A percentile compares a stretch with the other conserved stretches of the same genome.
These are phyloP conservation scores for Zoysia matrella DNA, from an alignment of 202 grass and related monocot species.

Conservation along the genomic window DNA sequence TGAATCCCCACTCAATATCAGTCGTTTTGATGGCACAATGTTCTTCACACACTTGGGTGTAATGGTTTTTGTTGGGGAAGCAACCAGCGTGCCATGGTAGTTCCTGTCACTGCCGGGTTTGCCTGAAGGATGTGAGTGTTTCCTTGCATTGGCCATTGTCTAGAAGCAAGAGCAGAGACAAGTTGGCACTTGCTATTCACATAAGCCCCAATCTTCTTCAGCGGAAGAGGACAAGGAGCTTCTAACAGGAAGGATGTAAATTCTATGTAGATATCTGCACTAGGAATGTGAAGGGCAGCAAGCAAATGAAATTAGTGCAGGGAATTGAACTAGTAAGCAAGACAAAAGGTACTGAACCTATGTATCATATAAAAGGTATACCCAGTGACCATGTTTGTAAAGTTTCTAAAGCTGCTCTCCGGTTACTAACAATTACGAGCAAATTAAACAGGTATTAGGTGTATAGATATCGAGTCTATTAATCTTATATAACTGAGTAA, in stretches of 20 bases:
- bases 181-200: too few species aligned
- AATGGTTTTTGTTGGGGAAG: neutral
- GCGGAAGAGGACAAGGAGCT: neutral
- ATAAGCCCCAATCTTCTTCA: neutral
- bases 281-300: neutral
- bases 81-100: too few species aligned
- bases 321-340: neutral
- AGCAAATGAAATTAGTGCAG: neutral
- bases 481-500: neutral
- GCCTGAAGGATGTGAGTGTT: too few species aligned
- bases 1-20: conserved; percentile 26
- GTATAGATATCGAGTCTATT: conserved; percentile 2
- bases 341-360: neutral
- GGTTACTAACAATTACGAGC: neutral
- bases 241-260: neutral
- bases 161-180: too few species aligned
- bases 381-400: neutral
- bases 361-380: neutral
- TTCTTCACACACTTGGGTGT: too few species aligned
- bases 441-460: neutral
- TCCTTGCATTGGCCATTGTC: too few species aligned
- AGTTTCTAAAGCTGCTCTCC: neutral
- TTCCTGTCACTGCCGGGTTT: too few species aligned
- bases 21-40: too few species aligned
- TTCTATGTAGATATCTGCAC: conserved; percentile 7